Percentiles rank a stretch among this genome's conserved stretches.
Conservation (phyloP, 352 stramenopile species). For the Globisporangium nagaii region DNA sequence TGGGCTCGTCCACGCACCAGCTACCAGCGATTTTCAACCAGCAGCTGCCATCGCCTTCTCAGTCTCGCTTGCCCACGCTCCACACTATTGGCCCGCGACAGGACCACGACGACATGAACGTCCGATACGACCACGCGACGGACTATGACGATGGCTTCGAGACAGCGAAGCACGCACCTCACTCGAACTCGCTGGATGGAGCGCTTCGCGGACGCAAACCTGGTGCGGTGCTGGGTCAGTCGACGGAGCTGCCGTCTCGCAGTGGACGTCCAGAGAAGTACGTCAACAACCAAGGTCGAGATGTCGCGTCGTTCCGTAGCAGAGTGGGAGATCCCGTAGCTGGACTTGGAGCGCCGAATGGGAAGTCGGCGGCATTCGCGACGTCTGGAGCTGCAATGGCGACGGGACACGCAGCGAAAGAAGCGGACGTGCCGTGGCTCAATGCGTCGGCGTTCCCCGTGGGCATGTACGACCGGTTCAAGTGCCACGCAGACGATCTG, state of each 20-base stretch:
- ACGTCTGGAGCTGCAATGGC: neutral
- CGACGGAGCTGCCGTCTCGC: neutral
- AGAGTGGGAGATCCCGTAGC: neutral
- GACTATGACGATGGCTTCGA: constrained; percentile 1
- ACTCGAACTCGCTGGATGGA: neutral
- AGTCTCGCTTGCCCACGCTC: constrained; percentile 9
- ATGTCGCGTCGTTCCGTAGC: neutral
- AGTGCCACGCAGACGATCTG: constrained; percentile 42
- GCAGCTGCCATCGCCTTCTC: neutral
- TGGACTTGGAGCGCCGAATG: neutral
- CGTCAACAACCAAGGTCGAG: neutral
- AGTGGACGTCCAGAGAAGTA: neutral
- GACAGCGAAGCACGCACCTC: neutral
- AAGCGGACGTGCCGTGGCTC: constrained; percentile 46
- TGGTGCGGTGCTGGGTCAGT: neutral
- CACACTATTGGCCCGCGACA: constrained; percentile 1
- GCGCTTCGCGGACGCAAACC: neutral
- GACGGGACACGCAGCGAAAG: constrained; percentile 1
- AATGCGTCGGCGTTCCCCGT: constrained; percentile 42
- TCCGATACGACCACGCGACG: neutral
- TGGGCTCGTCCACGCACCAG: neutral
- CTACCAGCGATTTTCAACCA: constrained; percentile 1
- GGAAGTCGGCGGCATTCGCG: neutral
- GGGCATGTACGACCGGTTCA: constrained; percentile 50
- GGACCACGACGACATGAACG: constrained; percentile 1